Conservation (phyloP, 2,329 filamentous ascomycete species). For the Penicillium thymicola region DNA sequence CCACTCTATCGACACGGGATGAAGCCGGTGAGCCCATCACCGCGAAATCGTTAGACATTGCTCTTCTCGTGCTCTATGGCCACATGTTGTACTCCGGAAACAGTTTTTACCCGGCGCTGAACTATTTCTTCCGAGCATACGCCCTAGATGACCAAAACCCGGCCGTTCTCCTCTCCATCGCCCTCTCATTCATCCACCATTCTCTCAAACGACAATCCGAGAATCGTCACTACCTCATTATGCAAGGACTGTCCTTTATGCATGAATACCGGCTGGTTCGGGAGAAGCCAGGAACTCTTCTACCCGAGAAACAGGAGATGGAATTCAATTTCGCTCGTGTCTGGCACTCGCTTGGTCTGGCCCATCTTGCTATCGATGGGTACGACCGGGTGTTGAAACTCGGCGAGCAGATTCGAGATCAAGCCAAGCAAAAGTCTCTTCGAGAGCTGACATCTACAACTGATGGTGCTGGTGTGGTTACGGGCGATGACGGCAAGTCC, state of each 20-base stretch:
- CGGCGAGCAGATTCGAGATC: constrained; percentile 44
- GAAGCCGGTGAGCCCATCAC: constrained; percentile 36
- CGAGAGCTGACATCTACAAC: constrained; percentile 37
- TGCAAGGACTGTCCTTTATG: constrained; percentile 81
- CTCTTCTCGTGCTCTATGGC: constrained; percentile 81
- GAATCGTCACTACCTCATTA: constrained; percentile 82
- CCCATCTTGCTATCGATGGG: constrained; percentile 67
- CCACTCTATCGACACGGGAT: constrained; percentile 39
- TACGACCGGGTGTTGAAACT: constrained; percentile 62
- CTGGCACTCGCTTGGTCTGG: constrained; percentile 72
- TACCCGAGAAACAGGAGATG: constrained; percentile 64
- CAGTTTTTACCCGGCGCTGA: constrained; percentile 78
- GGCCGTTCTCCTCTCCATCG: constrained; percentile 76
- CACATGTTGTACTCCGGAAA: constrained; percentile 83
- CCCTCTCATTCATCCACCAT: constrained; percentile 81
- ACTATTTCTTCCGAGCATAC: constrained; percentile 78
- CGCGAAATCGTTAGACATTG: constrained; percentile 64
- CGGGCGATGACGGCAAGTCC: constrained; percentile 15
- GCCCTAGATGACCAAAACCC: constrained; percentile 72
- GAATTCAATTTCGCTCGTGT: constrained; percentile 76
- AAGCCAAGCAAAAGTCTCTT: constrained; percentile 19
- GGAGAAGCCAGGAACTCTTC: constrained; percentile 40
- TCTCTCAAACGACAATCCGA: constrained; percentile 84
- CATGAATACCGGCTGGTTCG: constrained; percentile 67
- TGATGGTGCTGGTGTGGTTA: constrained; percentile 36